phyloP scores from a whole-genome alignment of 345 rosid species.

The Rhizophora mangle region DNA sequence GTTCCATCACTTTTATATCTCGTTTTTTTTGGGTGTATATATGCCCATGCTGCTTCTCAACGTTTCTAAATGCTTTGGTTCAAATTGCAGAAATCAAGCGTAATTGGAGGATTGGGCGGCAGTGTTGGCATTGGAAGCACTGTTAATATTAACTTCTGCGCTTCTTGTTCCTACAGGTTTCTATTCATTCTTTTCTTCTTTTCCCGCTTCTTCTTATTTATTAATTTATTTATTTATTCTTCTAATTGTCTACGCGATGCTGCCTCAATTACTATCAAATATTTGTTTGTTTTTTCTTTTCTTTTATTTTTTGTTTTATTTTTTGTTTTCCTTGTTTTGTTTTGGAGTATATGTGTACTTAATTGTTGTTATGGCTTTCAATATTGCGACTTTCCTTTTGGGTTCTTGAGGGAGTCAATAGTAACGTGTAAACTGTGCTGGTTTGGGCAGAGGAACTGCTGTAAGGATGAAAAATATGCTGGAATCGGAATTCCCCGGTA shows the following conservation, averaged over 20 bases:
- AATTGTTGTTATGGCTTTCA: no score
- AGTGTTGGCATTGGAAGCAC: constrained; percentile 27
- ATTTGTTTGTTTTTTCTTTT: no score
- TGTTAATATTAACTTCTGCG: constrained; percentile 29
- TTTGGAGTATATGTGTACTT: no score
- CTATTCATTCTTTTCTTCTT: background rate
- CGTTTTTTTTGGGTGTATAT: no score
- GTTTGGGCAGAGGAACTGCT: constrained; percentile 28
- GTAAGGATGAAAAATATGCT: constrained; percentile 32
- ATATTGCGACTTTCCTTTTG: no score
- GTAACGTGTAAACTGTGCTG: background rate
- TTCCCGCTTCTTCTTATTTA: background rate
- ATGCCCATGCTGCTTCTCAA: background rate
- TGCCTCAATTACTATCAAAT: no score
- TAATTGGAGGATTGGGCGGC: constrained; percentile 4
- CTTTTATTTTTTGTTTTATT: no score
- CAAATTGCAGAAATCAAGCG: constrained; percentile 24
- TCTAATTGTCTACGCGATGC: no score
- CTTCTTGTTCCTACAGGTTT: constrained; percentile 38
- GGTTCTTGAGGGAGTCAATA: background rate
- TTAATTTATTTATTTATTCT: no score
- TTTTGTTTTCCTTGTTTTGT: no score
- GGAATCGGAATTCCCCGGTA: constrained; percentile 28
- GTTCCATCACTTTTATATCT: background rate
- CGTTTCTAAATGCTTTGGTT: background rate